These are phyloP conservation scores for Populus tomentosa DNA, from an alignment of 441 rosid genomes.

Conservation along the genomic window DNA sequence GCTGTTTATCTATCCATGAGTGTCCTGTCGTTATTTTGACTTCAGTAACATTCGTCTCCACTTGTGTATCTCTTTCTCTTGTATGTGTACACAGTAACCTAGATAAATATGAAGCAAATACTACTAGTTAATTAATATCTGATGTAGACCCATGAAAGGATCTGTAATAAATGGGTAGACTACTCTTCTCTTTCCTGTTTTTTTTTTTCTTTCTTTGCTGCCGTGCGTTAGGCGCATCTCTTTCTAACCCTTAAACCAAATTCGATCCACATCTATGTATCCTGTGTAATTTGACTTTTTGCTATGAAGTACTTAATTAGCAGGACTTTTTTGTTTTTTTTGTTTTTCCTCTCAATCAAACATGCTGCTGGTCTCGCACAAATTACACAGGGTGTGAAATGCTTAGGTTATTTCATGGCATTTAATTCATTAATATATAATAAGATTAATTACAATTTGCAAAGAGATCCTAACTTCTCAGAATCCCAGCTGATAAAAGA, in stretches of 20 bases:
- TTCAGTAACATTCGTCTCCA: neutral
- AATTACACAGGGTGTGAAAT: neutral
- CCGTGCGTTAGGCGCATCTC: neutral
- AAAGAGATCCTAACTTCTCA: slow-evolving; percentile 32
- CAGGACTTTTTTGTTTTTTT: neutral
- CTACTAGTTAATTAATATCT: neutral
- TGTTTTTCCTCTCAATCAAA: neutral
- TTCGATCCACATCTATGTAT: neutral
- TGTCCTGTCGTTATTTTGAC: neutral
- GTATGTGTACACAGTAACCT: neutral
- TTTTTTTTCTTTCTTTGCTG: neutral
- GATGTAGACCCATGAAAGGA: slow-evolving; percentile 3
- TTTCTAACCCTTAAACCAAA: neutral
- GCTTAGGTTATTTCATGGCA: neutral
- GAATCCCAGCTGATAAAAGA: slow-evolving; percentile 23
- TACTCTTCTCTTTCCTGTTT: neutral
- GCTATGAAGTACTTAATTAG: neutral
- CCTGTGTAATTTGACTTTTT: neutral
- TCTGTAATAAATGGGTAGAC: slow-evolving; percentile 1
- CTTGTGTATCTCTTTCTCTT: neutral
- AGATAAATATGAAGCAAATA: neutral
- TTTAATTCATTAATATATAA: neutral
- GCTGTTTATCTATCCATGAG: neutral
- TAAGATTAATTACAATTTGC: slow-evolving; percentile 27
- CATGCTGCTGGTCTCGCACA: neutral